Evolutionary conservation across 306 rosid genomes (phyloP).

Genomic region (Vigna radiata): DNA sequence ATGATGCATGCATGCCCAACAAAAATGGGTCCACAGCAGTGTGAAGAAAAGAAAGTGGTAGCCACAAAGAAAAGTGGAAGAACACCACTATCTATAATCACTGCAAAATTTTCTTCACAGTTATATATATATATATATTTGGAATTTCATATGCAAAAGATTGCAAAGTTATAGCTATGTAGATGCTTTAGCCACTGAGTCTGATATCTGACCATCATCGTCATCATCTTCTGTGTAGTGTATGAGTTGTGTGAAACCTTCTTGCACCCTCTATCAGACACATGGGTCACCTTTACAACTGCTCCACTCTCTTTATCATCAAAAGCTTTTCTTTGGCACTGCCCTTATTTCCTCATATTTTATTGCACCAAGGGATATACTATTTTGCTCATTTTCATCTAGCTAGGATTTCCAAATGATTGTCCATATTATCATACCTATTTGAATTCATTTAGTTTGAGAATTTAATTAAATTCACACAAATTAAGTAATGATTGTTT

Average conservation of each 20-base stretch:
- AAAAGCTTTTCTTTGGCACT: slow-evolving; percentile 44
- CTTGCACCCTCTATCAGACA: slow-evolving; percentile 1
- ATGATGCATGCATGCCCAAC: slow-evolving; percentile 47
- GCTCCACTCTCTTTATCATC: slow-evolving; percentile 6
- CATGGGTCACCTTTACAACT: slow-evolving; percentile 29
- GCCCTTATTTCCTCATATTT: background rate
- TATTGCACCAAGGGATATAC: background rate
- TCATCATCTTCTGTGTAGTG: background rate
- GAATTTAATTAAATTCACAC: too few relatives aligned
- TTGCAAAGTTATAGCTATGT: slow-evolving; percentile 31
- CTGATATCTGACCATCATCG: slow-evolving; percentile 31
- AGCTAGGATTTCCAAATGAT: background rate
- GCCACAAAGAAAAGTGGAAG: background rate
- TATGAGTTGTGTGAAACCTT: background rate
- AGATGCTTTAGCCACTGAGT: slow-evolving; percentile 43
- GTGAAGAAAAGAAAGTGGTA: slow-evolving; percentile 42
- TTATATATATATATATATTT: slow-evolving; percentile 29
- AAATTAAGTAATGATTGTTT: too few relatives aligned
- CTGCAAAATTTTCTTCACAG: slow-evolving; percentile 39
- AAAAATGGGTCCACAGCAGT: slow-evolving; percentile 54
- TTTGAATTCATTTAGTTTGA: too few relatives aligned
- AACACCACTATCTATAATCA: slow-evolving; percentile 44
- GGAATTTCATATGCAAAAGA: slow-evolving; percentile 29
- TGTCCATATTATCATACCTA: background rate
- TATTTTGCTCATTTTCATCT: background rate